Conservation (phyloP, 352 stramenopile genomes). For the Phytophthora sansomeana region DNA sequence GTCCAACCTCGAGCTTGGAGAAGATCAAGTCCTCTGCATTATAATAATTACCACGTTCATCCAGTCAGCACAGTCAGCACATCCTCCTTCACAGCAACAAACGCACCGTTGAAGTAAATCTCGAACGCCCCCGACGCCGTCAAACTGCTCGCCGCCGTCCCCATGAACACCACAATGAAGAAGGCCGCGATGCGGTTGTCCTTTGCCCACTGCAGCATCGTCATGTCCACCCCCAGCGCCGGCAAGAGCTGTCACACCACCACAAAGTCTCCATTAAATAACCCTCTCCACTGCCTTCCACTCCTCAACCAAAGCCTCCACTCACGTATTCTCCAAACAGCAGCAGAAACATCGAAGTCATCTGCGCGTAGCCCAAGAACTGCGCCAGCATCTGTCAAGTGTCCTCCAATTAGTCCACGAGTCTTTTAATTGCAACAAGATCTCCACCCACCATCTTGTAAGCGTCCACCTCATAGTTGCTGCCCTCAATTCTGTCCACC, state of each 20-base stretch:
- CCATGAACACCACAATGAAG: slow-evolving; percentile 71
- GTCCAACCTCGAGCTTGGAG: slow-evolving; percentile 69
- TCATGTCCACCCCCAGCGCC: slow-evolving; percentile 51
- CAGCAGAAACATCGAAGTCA: slow-evolving; percentile 63
- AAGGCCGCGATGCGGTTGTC: slow-evolving; percentile 80
- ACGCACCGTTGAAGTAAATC: slow-evolving; percentile 81
- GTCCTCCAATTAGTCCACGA: no score
- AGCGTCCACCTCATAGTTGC: slow-evolving; percentile 67
- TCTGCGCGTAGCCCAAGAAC: slow-evolving; percentile 56
- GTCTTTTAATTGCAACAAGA: slow-evolving; percentile 10
- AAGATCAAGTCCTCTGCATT: slow-evolving; percentile 79
- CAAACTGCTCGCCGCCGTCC: slow-evolving; percentile 65
- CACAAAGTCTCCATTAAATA: neutral
- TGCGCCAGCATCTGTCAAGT: slow-evolving; percentile 52
- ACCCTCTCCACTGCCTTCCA: neutral
- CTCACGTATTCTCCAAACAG: slow-evolving; percentile 72
- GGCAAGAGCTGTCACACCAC: slow-evolving; percentile 58
- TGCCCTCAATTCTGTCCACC: slow-evolving; percentile 64
- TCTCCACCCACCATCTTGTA: slow-evolving; percentile 46
- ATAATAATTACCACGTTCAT: slow-evolving; percentile 1
- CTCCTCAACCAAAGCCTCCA: slow-evolving; percentile 2
- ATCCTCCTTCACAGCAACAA: neutral
- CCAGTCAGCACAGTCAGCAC: slow-evolving; percentile 11
- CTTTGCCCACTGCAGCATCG: slow-evolving; percentile 68
- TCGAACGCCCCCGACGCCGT: slow-evolving; percentile 81